Conservation (phyloP, 2,329 filamentous ascomycete species). For the Ceratocystis lukuohia region DNA sequence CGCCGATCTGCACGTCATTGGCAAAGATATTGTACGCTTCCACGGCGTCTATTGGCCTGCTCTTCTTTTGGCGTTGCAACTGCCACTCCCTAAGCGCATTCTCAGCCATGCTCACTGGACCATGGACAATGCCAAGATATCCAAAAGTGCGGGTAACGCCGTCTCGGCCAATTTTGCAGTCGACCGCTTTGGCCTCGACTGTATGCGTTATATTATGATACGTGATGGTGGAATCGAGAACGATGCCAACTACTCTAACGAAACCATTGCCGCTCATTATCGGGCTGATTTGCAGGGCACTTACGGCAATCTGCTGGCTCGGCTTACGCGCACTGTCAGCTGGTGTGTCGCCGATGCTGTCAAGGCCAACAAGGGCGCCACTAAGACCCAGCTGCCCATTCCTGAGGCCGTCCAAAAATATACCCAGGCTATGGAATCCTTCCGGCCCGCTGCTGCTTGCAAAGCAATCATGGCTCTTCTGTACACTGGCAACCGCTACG, state of each 20-base stretch:
- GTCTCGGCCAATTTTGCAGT: constrained; percentile 90
- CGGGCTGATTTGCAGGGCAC: constrained; percentile 64
- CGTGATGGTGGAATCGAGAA: constrained; percentile 62
- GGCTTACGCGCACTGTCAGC: constrained; percentile 52
- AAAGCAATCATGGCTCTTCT: constrained; percentile 17
- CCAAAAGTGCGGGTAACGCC: constrained; percentile 87
- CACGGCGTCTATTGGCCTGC: constrained; percentile 98
- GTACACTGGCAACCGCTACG: constrained; percentile 28
- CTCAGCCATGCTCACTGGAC: constrained; percentile 94
- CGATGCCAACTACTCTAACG: constrained; percentile 78
- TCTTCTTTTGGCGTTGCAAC: constrained; percentile 73
- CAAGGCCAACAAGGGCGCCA: neutral
- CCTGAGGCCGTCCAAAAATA: constrained; percentile 16
- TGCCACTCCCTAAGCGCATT: constrained; percentile 65
- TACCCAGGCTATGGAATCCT: constrained; percentile 13
- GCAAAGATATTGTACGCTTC: constrained; percentile 93
- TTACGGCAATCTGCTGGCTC: constrained; percentile 65
- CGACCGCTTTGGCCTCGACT: constrained; percentile 75
- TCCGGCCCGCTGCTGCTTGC: constrained; percentile 18
- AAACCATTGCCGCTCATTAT: constrained; percentile 60
- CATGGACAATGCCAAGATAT: constrained; percentile 84
- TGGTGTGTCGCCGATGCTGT: constrained; percentile 57
- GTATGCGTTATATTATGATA: constrained; percentile 79
- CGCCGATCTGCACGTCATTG: constrained; percentile 80
- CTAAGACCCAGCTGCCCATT: constrained; percentile 14